A percentile compares a stretch with the other conserved stretches of the same genome.
Evolutionary conservation across 768 basidiomycete species (phyloP).

Genomic region (Xerocomellus chrysenteron): DNA sequence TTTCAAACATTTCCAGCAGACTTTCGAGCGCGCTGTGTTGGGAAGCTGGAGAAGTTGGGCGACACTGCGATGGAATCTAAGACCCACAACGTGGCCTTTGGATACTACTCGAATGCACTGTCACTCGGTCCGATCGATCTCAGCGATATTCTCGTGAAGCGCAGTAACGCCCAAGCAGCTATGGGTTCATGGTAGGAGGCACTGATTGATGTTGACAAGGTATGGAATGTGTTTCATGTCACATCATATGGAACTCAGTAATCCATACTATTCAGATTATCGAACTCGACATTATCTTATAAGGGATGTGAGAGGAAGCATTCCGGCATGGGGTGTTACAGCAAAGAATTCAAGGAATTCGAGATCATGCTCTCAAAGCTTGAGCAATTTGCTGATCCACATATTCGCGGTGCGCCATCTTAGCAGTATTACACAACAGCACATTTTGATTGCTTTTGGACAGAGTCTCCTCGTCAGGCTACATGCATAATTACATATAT

Average conservation of each 20-base stretch:
- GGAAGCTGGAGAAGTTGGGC: background rate
- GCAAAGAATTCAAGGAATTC: background rate
- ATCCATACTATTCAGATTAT: background rate
- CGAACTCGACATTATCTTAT: background rate
- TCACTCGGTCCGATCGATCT: background rate
- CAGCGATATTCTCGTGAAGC: background rate
- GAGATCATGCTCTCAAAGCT: background rate
- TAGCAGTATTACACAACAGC: background rate
- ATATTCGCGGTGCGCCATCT: background rate
- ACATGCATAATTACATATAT: too few relatives aligned
- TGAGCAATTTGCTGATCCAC: background rate
- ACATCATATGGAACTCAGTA: too few relatives aligned
- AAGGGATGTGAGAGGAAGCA: background rate
- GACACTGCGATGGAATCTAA: background rate
- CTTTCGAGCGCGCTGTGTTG: background rate
- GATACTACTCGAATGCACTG: background rate
- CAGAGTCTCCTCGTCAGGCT: background rate
- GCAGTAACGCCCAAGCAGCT: background rate
- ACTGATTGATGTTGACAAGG: conserved; percentile 4
- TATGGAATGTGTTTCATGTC: background rate
- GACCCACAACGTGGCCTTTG: background rate
- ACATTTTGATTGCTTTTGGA: background rate
- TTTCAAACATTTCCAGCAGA: background rate
- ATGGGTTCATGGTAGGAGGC: background rate
- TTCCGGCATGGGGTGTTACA: background rate